These are phyloP conservation scores for Wallacemonas sp. DNA, from an alignment of 208 protist genomes.

Conservation along the genomic window DNA sequence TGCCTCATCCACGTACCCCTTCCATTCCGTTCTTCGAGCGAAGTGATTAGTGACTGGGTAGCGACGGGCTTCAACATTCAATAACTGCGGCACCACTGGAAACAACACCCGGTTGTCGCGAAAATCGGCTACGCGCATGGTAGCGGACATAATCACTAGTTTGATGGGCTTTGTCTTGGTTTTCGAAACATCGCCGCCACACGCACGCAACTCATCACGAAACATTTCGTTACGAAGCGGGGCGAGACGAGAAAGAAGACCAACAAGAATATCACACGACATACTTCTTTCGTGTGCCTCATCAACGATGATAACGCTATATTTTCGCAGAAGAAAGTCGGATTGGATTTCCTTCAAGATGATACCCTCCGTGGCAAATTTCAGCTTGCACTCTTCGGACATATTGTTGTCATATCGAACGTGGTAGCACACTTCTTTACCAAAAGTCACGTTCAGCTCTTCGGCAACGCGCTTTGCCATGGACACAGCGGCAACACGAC, in stretches of 20 bases:
- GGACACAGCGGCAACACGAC: conserved; percentile 99
- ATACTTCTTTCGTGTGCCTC: conserved; percentile 97
- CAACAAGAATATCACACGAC: conserved; percentile 97
- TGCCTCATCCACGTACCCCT: conserved; percentile 94
- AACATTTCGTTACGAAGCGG: conserved; percentile 92
- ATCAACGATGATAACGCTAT: conserved; percentile 99
- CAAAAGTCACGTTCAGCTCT: conserved; percentile 92
- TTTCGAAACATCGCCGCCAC: conserved; percentile 47
- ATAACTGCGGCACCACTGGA: conserved; percentile 89
- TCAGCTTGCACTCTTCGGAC: conserved; percentile 87
- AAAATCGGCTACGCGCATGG: conserved; percentile 93
- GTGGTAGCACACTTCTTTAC: conserved; percentile 94
- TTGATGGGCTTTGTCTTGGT: conserved; percentile 79
- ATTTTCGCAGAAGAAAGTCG: conserved; percentile 95
- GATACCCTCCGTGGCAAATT: conserved; percentile 99
- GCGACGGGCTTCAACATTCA: conserved; percentile 95
- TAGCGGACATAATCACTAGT: conserved; percentile 94
- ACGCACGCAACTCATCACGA: conserved; percentile 59
- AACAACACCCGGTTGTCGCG: conserved; percentile 97
- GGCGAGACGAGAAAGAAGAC: conserved; percentile 98
- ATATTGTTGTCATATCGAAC: conserved; percentile 98
- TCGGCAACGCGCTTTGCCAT: conserved; percentile 98
- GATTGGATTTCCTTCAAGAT: conserved; percentile 97
- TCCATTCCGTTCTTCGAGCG: conserved; percentile 89
- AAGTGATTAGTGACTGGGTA: conserved; percentile 98